Conservation (phyloP, 2,329 filamentous ascomycete genomes). For the Clarireedia hainanense region DNA sequence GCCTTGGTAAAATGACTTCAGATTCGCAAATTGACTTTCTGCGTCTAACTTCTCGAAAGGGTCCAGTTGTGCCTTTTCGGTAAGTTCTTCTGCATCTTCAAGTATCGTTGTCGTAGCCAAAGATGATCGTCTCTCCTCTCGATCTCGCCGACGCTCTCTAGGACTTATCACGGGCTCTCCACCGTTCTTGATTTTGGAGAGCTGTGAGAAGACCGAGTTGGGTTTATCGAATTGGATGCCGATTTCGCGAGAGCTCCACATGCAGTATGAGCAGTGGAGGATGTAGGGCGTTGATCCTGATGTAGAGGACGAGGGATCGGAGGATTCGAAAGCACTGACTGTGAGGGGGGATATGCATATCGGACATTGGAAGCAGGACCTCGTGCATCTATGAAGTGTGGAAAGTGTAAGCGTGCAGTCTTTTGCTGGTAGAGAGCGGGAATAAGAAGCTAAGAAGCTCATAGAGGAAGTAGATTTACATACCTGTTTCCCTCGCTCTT, state of each 20-base stretch:
- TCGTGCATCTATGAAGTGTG: slow-evolving; percentile 58
- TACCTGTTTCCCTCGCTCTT: slow-evolving; percentile 91
- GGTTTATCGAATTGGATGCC: slow-evolving; percentile 85
- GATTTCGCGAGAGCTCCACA: slow-evolving; percentile 86
- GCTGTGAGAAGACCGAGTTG: slow-evolving; percentile 75
- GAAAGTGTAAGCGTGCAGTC: not conserved
- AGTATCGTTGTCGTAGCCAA: slow-evolving; percentile 18
- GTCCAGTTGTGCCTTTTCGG: slow-evolving; percentile 32
- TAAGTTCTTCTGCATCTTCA: slow-evolving; percentile 23
- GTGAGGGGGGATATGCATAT: slow-evolving; percentile 75
- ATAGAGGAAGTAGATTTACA: slow-evolving; percentile 14
- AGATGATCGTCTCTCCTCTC: slow-evolving; percentile 21
- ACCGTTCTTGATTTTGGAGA: slow-evolving; percentile 62
- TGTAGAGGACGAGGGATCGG: slow-evolving; percentile 28
- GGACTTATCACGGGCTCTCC: slow-evolving; percentile 43
- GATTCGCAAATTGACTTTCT: slow-evolving; percentile 64
- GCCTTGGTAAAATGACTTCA: slow-evolving; percentile 73
- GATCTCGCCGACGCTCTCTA: slow-evolving; percentile 32
- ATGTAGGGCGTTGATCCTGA: slow-evolving; percentile 54
- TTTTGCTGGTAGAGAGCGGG: not conserved
- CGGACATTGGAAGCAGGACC: slow-evolving; percentile 94
- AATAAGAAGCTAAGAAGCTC: not conserved
- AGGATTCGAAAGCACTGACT: slow-evolving; percentile 59
- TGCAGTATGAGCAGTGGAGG: slow-evolving; percentile 81
- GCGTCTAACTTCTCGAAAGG: slow-evolving; percentile 40